Evolutionary conservation across 768 basidiomycete species (phyloP).

Genomic region (Brasilioporus rufonigricans): DNA sequence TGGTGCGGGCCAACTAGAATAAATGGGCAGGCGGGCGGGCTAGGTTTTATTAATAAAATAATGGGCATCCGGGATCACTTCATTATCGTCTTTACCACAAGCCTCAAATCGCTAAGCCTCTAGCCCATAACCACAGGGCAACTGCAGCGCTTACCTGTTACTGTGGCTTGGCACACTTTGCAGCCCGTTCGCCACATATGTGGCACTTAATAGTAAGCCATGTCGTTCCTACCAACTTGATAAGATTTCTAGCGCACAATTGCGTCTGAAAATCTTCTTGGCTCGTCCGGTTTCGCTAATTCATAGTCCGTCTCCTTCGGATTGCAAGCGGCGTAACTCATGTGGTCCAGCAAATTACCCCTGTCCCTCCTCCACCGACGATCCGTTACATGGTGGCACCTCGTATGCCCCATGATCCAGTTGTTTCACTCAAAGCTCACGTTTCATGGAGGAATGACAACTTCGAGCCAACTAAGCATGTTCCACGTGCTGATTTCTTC

Average conservation of each 20-base stretch:
- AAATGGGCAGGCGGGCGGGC: not conserved
- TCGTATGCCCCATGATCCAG: not conserved
- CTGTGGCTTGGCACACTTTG: not conserved
- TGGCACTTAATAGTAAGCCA: not conserved
- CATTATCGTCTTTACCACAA: not conserved
- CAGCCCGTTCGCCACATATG: not conserved
- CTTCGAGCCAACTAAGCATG: conserved; percentile 5
- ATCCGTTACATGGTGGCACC: not conserved
- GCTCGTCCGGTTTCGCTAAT: not conserved
- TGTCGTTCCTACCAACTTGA: not conserved
- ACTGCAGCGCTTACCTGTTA: not conserved
- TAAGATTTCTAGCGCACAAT: not conserved
- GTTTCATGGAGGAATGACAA: conserved; percentile 12
- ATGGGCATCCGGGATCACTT: not conserved
- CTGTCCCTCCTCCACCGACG: not conserved
- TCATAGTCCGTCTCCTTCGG: not conserved
- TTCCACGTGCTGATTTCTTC: conserved; percentile 15
- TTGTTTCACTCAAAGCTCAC: not conserved
- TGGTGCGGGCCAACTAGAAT: not conserved
- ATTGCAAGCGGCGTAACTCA: not conserved
- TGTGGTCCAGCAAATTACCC: not conserved
- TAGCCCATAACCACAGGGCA: not conserved
- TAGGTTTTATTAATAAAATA: not conserved
- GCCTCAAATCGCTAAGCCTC: not conserved
- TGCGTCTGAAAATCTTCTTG: not conserved